Percentiles rank a stretch among this genome's conserved stretches.
These are phyloP conservation scores for Xylariaceae sp. DNA, from an alignment of 2,329 filamentous ascomycete genomes.

Conservation along the genomic window DNA sequence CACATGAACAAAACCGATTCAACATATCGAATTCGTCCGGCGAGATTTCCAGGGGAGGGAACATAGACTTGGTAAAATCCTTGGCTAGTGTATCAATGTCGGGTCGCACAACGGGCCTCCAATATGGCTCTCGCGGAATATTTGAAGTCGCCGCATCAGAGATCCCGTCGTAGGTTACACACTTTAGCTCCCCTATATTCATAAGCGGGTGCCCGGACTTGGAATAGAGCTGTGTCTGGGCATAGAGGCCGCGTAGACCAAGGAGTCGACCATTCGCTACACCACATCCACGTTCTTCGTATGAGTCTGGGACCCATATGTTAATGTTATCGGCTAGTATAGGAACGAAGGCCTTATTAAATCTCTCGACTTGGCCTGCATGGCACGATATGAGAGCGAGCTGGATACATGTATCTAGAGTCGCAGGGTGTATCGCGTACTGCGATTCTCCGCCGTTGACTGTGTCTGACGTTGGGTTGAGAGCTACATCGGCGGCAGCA, in stretches of 20 bases:
- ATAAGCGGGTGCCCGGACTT: conserved; percentile 8
- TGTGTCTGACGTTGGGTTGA: conserved; percentile 2
- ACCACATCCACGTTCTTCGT: background rate
- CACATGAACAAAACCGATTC: conserved; percentile 1
- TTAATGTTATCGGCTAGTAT: conserved; percentile 1
- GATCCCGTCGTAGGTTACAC: conserved; percentile 7
- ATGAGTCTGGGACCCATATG: conserved; percentile 3
- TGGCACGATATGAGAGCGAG: conserved; percentile 9
- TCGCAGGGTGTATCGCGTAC: conserved; percentile 12
- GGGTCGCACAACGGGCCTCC: conserved; percentile 1
- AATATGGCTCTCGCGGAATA: conserved; percentile 9
- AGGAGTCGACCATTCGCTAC: conserved; percentile 6
- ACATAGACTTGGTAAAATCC: conserved; percentile 1
- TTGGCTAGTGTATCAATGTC: conserved; percentile 8
- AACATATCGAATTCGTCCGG: background rate
- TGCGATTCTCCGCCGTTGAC: conserved; percentile 3
- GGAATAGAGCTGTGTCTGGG: conserved; percentile 3
- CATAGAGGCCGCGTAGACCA: conserved; percentile 10
- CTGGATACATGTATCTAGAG: conserved; percentile 11
- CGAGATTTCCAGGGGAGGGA: conserved; percentile 1
- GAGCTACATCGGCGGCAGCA: conserved; percentile 4
- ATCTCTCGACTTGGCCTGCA: conserved; percentile 11
- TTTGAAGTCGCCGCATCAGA: background rate
- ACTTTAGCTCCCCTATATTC: conserved; percentile 16
- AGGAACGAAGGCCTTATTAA: conserved; percentile 10